A percentile compares a stretch with the other conserved stretches of the same genome.
phyloP scores from a whole-genome alignment of 2,329 filamentous ascomycete genomes.

The Aspergillus pseudoviridinutans region DNA sequence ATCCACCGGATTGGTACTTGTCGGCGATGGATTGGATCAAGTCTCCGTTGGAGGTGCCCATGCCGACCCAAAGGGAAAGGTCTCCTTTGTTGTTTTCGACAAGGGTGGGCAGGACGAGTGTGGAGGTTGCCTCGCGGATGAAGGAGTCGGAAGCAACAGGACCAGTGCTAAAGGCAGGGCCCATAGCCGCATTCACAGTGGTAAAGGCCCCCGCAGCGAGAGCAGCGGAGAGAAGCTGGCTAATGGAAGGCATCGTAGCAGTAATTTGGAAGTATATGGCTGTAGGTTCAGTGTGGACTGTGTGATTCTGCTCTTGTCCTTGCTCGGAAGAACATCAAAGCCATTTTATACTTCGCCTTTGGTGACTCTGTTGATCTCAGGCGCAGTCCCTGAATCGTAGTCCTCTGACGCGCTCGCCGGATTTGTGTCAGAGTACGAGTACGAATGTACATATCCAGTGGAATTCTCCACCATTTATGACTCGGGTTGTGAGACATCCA shows the following conservation, averaged over 20 bases:
- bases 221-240: slow-evolving; percentile 13
- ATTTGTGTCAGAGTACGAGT: not conserved
- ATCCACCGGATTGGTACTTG: slow-evolving; percentile 31
- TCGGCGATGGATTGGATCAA: slow-evolving; percentile 48
- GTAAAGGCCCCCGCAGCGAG: slow-evolving; percentile 12
- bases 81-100: slow-evolving; percentile 26
- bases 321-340: not conserved
- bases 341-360: not conserved
- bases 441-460: not conserved
- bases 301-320: not conserved
- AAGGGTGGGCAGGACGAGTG: slow-evolving; percentile 33
- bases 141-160: slow-evolving; percentile 39
- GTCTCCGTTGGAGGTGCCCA: slow-evolving; percentile 47
- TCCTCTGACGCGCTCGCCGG: not conserved
- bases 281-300: not conserved
- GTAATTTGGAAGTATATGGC: not conserved
- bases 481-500: not conserved
- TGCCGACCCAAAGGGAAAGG: slow-evolving; percentile 47
- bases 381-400: not conserved
- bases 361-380: not conserved
- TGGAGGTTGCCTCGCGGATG: slow-evolving; percentile 44
- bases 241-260: slow-evolving; percentile 10
- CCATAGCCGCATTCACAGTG: slow-evolving; percentile 24
- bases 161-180: slow-evolving; percentile 42
- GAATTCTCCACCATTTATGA: not conserved